Conservation (phyloP, 305 asterid genomes). For the Fraxinus ornus region DNA sequence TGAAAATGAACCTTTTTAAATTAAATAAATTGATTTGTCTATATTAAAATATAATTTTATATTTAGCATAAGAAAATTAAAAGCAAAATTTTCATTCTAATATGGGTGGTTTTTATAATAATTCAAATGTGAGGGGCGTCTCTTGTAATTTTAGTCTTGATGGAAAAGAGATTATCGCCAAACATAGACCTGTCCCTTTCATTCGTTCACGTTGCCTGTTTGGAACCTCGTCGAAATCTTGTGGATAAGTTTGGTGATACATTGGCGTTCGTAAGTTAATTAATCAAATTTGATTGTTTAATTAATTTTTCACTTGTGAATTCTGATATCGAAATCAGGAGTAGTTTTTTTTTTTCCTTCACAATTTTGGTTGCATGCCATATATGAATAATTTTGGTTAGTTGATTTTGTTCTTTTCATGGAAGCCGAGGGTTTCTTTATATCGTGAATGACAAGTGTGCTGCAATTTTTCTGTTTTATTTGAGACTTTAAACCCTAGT, state of each 20-base stretch:
- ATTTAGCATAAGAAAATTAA: neutral
- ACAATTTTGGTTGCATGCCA: neutral
- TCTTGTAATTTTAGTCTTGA: neutral
- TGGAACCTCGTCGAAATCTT: constrained; percentile 24
- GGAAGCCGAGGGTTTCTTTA: neutral
- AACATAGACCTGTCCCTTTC: constrained; percentile 14
- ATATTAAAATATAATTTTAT: neutral
- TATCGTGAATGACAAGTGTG: neutral
- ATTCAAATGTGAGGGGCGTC: neutral
- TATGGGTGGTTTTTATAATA: neutral
- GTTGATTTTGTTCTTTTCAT: neutral
- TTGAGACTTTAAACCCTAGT: neutral
- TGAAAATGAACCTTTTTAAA: neutral
- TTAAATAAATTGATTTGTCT: neutral
- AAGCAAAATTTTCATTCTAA: neutral
- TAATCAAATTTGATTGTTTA: neutral
- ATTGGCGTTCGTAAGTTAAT: neutral
- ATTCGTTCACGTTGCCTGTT: constrained; percentile 18
- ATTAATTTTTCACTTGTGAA: neutral
- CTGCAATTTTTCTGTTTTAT: neutral
- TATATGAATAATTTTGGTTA: neutral
- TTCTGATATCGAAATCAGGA: neutral
- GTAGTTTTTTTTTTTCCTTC: neutral
- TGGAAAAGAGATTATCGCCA: neutral
- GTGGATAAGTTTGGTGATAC: constrained; percentile 41